Conservation (phyloP, 495 filamentous ascomycete species). For the Aspergillus homomorphus region DNA sequence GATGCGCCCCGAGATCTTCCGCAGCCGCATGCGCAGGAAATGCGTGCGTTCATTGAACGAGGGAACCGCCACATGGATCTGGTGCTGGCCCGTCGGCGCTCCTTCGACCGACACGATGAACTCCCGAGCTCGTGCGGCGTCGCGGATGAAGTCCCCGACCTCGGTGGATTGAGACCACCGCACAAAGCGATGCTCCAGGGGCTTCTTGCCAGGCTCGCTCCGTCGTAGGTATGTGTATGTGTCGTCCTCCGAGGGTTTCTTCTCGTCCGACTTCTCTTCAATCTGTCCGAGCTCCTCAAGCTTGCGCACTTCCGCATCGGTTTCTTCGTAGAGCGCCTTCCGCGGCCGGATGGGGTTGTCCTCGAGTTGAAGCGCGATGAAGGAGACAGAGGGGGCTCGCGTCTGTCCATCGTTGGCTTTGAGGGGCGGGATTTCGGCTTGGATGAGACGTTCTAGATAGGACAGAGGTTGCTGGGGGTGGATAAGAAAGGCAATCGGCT, state of each 20-base stretch:
- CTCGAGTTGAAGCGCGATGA: constrained; percentile 72
- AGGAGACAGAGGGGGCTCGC: constrained; percentile 71
- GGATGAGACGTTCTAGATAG: constrained; percentile 86
- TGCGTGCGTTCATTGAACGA: constrained; percentile 86
- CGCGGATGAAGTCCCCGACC: constrained; percentile 92
- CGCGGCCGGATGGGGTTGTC: constrained; percentile 52
- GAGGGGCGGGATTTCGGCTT: constrained; percentile 80
- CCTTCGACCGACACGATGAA: constrained; percentile 85
- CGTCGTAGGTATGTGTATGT: constrained; percentile 37
- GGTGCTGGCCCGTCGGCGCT: constrained; percentile 47
- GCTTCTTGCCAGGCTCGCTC: constrained; percentile 18
- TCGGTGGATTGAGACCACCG: constrained; percentile 91
- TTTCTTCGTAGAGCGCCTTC: constrained; percentile 50
- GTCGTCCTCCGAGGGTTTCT: constrained; percentile 24
- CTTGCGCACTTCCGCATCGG: constrained; percentile 41
- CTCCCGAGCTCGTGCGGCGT: constrained; percentile 77
- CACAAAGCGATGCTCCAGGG: constrained; percentile 55
- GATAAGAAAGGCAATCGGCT: constrained; percentile 82
- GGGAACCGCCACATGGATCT: constrained; percentile 78
- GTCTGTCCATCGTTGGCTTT: constrained; percentile 52
- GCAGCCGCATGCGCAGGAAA: constrained; percentile 72
- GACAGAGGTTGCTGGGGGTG: constrained; percentile 93
- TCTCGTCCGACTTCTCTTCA: background rate
- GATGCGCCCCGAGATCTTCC: constrained; percentile 67
- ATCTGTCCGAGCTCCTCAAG: constrained; percentile 55